Evolutionary conservation across 257 asterid species (phyloP), one percentile per base, ranked within the genome.

Genomic region (Ligustrum vulgare): DNA sequence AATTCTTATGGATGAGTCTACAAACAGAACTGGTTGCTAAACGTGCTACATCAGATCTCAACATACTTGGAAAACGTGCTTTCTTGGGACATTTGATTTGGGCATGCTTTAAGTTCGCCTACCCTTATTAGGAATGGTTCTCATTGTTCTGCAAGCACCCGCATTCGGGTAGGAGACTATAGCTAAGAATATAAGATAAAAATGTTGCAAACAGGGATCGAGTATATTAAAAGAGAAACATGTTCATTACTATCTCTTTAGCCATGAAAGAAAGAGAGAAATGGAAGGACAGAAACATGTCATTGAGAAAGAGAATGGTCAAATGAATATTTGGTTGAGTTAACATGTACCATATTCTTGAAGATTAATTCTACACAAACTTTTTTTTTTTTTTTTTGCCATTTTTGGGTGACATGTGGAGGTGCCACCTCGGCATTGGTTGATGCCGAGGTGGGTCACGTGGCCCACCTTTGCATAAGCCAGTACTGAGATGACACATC

Each of bases 171-270:
- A 68, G 2, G 37, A 67, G n/a, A n/a, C 15, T 39, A 77, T 62
- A 41, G n/a, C 47, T 15, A 22, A 35, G 76, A 77, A 43, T 34
- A 64, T 71, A 41, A 70, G 67, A 77, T 70, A 62, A 31, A 69
- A 60, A 23, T 56, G 39, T 15, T 32, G 31, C 18, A 20, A 37
- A 23, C 28, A 25, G 58, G 33, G 47, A 33, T 41, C 2, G 8
- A n/a, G 75, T 32, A 4, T 4, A 34, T 39, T 72, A 13, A 20
- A 32, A 1, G 12, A 71, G 81, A 73, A 43, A 72, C 77, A 71
- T 56, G 9, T 45, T 71, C 11, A 41, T 65, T 47, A 69, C 43
- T 18, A 25, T 13, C n/a, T 28, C 6, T 56, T 22, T 39, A 28
- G 23, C 76, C 51, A 72, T 64, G 43, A 63, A 33, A 3, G 5